These are phyloP conservation scores for Exsudoporus frostii DNA, from an alignment of 768 basidiomycete genomes.

Conservation along the genomic window DNA sequence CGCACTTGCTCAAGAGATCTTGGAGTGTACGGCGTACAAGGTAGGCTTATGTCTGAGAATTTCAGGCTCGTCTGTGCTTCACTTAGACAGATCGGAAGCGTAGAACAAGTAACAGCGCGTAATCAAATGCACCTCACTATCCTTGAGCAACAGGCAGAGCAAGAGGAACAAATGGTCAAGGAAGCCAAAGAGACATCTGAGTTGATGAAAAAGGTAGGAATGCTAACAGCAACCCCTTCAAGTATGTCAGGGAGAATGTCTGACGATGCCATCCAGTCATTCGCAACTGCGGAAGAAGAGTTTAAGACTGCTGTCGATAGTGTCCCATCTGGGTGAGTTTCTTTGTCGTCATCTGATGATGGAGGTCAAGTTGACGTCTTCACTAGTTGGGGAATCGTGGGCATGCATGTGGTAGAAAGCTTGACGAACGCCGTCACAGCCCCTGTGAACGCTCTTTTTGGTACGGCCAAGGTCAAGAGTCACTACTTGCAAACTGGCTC, in stretches of 20 bases:
- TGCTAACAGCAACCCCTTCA: too few relatives aligned
- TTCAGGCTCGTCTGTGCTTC: background rate
- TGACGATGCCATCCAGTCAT: slow-evolving; percentile 6
- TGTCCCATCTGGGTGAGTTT: slow-evolving; percentile 12
- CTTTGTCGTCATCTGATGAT: background rate
- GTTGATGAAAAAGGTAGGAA: slow-evolving; percentile 15
- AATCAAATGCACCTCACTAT: slow-evolving; percentile 17
- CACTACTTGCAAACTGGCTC: slow-evolving; percentile 11
- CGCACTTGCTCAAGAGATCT: slow-evolving; percentile 17
- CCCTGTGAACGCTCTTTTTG: slow-evolving; percentile 10
- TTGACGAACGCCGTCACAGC: slow-evolving; percentile 11
- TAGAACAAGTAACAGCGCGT: slow-evolving; percentile 7
- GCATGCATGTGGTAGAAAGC: slow-evolving; percentile 15
- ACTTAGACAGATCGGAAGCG: slow-evolving; percentile 10
- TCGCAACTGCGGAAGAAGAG: slow-evolving; percentile 11
- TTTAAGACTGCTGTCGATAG: slow-evolving; percentile 16
- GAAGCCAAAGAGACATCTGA: slow-evolving; percentile 17
- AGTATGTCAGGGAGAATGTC: background rate
- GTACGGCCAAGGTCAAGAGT: slow-evolving; percentile 10
- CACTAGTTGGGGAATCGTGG: slow-evolving; percentile 11
- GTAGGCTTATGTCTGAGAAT: background rate
- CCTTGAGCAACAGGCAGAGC: slow-evolving; percentile 11
- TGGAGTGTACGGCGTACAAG: slow-evolving; percentile 20
- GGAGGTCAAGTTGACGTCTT: background rate
- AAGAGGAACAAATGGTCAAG: slow-evolving; percentile 11